Evolutionary conservation across 441 rosid genomes (phyloP), one percentile per base, ranked within the genome.

Genomic region (Mallotus repandus): DNA sequence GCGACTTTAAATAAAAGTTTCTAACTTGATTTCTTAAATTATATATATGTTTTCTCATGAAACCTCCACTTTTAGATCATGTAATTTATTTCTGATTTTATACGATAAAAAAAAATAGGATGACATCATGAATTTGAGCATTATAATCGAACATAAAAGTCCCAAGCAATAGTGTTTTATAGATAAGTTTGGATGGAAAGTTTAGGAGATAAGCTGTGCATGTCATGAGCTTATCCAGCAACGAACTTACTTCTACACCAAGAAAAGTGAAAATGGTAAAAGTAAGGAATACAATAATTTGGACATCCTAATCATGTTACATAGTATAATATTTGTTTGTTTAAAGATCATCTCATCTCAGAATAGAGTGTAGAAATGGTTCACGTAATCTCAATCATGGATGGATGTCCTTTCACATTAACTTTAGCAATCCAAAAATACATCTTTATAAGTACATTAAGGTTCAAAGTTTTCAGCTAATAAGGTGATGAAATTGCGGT

Each of bases 351-450:
- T 29, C 16, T 71, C 1, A 62, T 29, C 16, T 71, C 1, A 62
- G 13, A n/a, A 4, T 29, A 7, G 60, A 72, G 79, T 72, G 58
- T 35, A 60, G 35, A 78, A 78, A 12, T 72, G 58, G 81, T 67
- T 77, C 59, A 78, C 84, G 79, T 75, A 77, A 78, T 41, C 22
- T 32, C 9, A 66, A 57, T 54, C 70, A 50, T 71, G 18, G 11
- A 9, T n/a, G 60, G 25, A 45, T 68, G 63, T 29, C 32, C 32
- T 29, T 29, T 29, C 66, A 58, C 41, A 74, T 63, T 62, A 74
- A 55, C 68, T 5, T 2, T 22, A 48, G 19, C 73, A 48, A 55
- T 15, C 61, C 0, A 7, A 35, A 9, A 55, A 21, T 10, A 35
- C 32, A 9, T 29, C 18, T 9, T 22, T 29, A 3, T 21, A 15